phyloP scores from a whole-genome alignment of 2,329 filamentous ascomycete genomes.

The Arthrocladium fulminans region DNA sequence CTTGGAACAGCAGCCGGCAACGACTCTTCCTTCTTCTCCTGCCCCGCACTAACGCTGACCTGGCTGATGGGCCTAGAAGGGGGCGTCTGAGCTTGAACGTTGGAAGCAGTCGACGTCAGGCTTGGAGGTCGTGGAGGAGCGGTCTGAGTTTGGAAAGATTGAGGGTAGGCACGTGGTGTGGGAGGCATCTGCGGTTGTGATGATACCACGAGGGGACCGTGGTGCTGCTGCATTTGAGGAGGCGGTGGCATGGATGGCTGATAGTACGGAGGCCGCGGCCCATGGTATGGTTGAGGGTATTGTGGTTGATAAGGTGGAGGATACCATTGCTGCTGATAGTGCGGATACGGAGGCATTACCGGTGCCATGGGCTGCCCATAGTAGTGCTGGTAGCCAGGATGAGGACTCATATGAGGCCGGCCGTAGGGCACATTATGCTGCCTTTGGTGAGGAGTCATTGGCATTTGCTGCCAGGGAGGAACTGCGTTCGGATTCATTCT shows the following conservation, averaged over 20 bases:
- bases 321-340: conserved; percentile 38
- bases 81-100: conserved; percentile 31
- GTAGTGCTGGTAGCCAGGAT: conserved; percentile 51
- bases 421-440: conserved; percentile 36
- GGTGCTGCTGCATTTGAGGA: conserved; percentile 23
- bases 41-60: conserved; percentile 21
- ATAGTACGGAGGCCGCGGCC: conserved; percentile 33
- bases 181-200: conserved; percentile 17
- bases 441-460: conserved; percentile 29
- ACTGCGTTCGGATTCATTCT: conserved; percentile 23
- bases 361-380: conserved; percentile 51
- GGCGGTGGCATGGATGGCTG: conserved; percentile 36
- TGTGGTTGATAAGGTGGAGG: conserved; percentile 32
- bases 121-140: conserved; percentile 26
- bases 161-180: conserved; percentile 14
- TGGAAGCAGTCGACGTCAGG: conserved; percentile 21
- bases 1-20: conserved; percentile 23
- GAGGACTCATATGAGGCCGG: conserved; percentile 45
- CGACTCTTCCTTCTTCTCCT: conserved; percentile 20
- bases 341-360: conserved; percentile 39
- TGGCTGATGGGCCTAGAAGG: conserved; percentile 21
- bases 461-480: background rate
- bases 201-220: conserved; percentile 11
- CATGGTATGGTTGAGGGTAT: conserved; percentile 34
- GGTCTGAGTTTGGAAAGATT: conserved; percentile 16